A percentile compares a stretch with the other conserved stretches of the same genome.
These are phyloP conservation scores for Silene noctiflora DNA, from an alignment of 179 eudicot species.

Conservation along the genomic window DNA sequence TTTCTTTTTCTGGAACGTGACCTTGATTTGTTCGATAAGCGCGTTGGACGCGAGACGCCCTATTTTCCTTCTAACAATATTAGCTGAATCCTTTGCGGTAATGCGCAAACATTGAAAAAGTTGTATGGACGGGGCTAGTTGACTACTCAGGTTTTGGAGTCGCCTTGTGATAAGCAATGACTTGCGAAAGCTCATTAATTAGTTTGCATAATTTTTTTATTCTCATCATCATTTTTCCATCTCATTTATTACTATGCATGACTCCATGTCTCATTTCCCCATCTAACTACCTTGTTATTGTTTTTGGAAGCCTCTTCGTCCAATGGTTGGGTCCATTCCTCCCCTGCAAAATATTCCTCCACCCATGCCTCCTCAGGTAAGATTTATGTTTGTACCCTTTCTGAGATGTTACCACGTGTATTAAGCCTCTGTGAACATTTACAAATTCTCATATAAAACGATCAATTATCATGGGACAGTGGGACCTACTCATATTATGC, in stretches of 20 bases:
- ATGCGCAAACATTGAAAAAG: too few relatives aligned
- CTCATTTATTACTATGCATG: neutral
- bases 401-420: neutral
- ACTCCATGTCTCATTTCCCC: constrained; percentile 7
- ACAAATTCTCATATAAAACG: neutral
- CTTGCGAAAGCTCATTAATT: neutral
- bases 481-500: neutral
- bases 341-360: constrained; percentile 65
- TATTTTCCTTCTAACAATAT: too few relatives aligned
- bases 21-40: too few relatives aligned
- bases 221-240: neutral
- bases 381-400: constrained; percentile 15
- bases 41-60: too few relatives aligned
- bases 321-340: constrained; percentile 44
- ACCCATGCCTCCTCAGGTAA: constrained; percentile 71
- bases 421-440: neutral
- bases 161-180: neutral
- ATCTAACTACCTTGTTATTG: constrained; percentile 17
- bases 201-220: neutral
- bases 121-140: too few relatives aligned
- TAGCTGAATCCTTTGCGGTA: too few relatives aligned
- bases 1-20: too few relatives aligned
- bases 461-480: neutral
- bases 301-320: constrained; percentile 54
- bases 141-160: too few relatives aligned